A percentile compares a stretch with the other conserved stretches of the same genome.
phyloP scores from a whole-genome alignment of 2,329 filamentous ascomycete genomes.

The Hymenoscyphus infarciens region DNA sequence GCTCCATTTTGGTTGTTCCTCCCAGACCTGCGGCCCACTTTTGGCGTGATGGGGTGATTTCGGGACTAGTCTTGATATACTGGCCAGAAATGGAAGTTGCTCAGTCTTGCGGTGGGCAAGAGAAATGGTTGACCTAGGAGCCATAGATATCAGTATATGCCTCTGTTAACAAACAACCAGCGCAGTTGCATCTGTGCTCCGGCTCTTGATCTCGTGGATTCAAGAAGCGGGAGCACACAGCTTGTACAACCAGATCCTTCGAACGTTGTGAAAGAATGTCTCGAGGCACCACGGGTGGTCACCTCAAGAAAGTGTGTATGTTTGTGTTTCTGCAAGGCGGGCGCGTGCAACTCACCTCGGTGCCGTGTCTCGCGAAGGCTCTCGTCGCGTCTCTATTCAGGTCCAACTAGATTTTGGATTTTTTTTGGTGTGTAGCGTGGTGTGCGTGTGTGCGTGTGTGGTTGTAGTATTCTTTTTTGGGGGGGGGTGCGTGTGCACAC shows the following conservation, averaged over 20 bases:
- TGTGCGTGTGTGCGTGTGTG: neutral
- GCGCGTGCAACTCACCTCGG: constrained; percentile 28
- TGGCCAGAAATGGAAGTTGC: constrained; percentile 17
- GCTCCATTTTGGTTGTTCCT: constrained; percentile 26
- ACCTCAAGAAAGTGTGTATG: constrained; percentile 19
- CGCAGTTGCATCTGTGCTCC: constrained; percentile 15
- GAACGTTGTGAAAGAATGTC: constrained; percentile 23
- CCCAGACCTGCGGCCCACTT: constrained; percentile 25
- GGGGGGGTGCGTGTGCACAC: constrained; percentile 15
- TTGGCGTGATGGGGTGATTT: constrained; percentile 15
- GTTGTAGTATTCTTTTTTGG: constrained; percentile 14
- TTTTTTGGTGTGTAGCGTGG: neutral
- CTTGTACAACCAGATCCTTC: constrained; percentile 25
- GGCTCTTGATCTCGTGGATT: constrained; percentile 27
- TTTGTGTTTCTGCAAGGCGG: constrained; percentile 27
- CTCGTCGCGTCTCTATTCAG: constrained; percentile 7
- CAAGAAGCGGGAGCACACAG: constrained; percentile 19
- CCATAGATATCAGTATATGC: constrained; percentile 25
- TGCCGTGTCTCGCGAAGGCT: constrained; percentile 22
- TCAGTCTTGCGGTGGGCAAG: constrained; percentile 11
- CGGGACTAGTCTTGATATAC: constrained; percentile 10
- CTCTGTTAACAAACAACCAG: constrained; percentile 20
- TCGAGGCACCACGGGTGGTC: constrained; percentile 27
- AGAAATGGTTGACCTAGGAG: constrained; percentile 20
- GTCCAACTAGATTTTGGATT: constrained; percentile 18